Evolutionary conservation across 306 rosid species (phyloP).

Genomic region (Acacia melanoxylon): DNA sequence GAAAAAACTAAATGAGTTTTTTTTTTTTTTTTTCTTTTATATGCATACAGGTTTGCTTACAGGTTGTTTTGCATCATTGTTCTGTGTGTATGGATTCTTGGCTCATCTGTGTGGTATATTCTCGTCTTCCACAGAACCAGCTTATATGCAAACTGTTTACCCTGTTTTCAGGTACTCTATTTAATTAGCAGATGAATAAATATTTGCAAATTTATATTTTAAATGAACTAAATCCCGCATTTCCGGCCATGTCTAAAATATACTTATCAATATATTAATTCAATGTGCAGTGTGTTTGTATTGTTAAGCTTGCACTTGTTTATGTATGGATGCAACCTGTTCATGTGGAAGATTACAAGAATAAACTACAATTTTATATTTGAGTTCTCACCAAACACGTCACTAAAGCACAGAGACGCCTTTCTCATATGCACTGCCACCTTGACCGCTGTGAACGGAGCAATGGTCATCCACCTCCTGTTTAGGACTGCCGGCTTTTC

Average conservation of each 20-base stretch:
- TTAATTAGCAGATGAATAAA: background rate
- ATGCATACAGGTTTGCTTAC: conserved; percentile 74
- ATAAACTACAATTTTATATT: conserved; percentile 87
- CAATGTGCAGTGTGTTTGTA: conserved; percentile 69
- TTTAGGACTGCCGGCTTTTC: conserved; percentile 60
- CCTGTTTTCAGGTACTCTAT: conserved; percentile 80
- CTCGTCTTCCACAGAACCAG: conserved; percentile 48
- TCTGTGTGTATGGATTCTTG: conserved; percentile 70
- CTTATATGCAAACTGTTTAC: conserved; percentile 67
- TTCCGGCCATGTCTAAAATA: background rate
- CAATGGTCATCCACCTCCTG: conserved; percentile 77
- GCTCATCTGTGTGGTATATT: conserved; percentile 80
- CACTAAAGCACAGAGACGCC: conserved; percentile 77
- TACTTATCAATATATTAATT: too few relatives aligned
- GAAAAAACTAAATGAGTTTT: background rate
- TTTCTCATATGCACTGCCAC: conserved; percentile 75
- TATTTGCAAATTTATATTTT: background rate
- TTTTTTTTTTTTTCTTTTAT: too few relatives aligned
- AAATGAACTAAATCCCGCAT: too few relatives aligned
- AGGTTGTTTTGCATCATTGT: conserved; percentile 84
- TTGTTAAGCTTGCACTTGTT: conserved; percentile 86
- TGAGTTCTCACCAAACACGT: conserved; percentile 68
- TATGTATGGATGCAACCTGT: conserved; percentile 88
- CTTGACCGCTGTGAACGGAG: conserved; percentile 74
- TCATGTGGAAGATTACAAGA: conserved; percentile 79